Conservation (phyloP, 2,329 filamentous ascomycete genomes). For the Pseudogymnoascus sp. region DNA sequence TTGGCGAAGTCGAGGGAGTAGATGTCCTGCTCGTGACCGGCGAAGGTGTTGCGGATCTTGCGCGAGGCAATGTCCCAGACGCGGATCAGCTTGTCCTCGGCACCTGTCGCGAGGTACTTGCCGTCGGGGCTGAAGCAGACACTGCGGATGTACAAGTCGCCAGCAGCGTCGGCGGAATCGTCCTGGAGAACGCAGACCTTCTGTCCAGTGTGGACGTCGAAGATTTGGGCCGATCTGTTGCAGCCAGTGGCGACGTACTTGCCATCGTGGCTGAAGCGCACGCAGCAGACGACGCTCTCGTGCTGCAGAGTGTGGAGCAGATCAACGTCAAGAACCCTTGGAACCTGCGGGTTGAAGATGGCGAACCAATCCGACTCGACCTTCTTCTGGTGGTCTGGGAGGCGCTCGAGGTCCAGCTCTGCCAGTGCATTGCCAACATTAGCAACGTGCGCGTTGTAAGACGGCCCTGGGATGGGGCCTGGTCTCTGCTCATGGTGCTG, state of each 20-base stretch:
- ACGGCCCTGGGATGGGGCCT: slow-evolving; percentile 64
- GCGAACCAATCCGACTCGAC: slow-evolving; percentile 90
- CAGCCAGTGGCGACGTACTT: slow-evolving; percentile 95
- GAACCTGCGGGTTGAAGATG: slow-evolving; percentile 89
- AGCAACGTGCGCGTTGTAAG: slow-evolving; percentile 33
- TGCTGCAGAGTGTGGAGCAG: slow-evolving; percentile 87
- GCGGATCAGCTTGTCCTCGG: slow-evolving; percentile 89
- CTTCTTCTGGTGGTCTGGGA: slow-evolving; percentile 82
- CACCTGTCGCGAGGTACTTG: slow-evolving; percentile 86
- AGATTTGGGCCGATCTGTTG: slow-evolving; percentile 98
- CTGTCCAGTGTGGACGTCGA: slow-evolving; percentile 78
- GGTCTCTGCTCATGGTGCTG: slow-evolving; percentile 71
- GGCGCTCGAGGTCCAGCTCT: slow-evolving; percentile 77
- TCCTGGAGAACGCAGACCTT: slow-evolving; percentile 89
- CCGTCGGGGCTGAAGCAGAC: slow-evolving; percentile 98
- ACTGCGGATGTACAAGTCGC: slow-evolving; percentile 92
- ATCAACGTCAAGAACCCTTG: slow-evolving; percentile 84
- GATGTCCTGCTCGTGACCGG: slow-evolving; percentile 97
- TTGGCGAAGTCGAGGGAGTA: slow-evolving; percentile 93
- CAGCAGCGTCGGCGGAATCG: slow-evolving; percentile 74
- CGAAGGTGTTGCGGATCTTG: slow-evolving; percentile 83
- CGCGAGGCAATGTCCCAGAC: slow-evolving; percentile 88
- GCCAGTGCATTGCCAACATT: slow-evolving; percentile 65
- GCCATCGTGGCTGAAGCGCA: slow-evolving; percentile 91
- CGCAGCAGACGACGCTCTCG: slow-evolving; percentile 96